Evolutionary conservation across 768 basidiomycete species (phyloP).

Genomic region (Calvatia gigantea): DNA sequence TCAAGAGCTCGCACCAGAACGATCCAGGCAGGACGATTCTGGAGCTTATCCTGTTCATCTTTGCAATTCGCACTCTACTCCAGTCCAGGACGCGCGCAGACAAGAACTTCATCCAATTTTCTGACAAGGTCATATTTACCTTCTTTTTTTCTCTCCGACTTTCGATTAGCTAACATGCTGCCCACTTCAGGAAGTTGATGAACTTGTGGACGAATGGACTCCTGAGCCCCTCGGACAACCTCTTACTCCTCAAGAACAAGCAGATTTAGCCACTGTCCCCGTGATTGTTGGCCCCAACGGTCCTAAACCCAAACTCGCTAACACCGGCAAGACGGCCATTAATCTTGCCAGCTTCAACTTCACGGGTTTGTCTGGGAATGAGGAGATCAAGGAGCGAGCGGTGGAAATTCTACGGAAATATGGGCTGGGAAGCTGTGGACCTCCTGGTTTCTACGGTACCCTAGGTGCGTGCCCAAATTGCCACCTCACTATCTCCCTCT

Average conservation of each 20-base stretch:
- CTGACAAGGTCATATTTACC: constrained; percentile 82
- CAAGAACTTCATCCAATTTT: constrained; percentile 86
- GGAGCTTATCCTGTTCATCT: constrained; percentile 83
- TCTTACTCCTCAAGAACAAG: constrained; percentile 52
- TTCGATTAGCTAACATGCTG: not conserved
- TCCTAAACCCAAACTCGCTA: constrained; percentile 75
- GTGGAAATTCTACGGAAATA: constrained; percentile 84
- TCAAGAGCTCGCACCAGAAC: constrained; percentile 92
- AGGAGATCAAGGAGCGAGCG: constrained; percentile 80
- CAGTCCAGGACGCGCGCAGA: constrained; percentile 89
- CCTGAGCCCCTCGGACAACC: constrained; percentile 80
- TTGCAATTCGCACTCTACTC: constrained; percentile 86
- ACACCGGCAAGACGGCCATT: constrained; percentile 66
- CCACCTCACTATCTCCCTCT: not conserved
- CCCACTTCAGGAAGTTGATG: constrained; percentile 80
- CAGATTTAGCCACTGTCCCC: constrained; percentile 73
- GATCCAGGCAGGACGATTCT: constrained; percentile 91
- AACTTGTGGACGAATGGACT: constrained; percentile 92
- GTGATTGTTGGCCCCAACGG: constrained; percentile 78
- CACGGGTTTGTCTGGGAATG: constrained; percentile 84
- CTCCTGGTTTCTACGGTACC: constrained; percentile 96
- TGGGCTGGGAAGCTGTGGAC: constrained; percentile 93
- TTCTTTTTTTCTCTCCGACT: not conserved
- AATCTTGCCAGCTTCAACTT: constrained; percentile 94
- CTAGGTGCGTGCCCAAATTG: constrained; percentile 59